These are phyloP conservation scores for Fusarium tanahbumbuense DNA, from an alignment of 2,329 filamentous ascomycete genomes.

Conservation along the genomic window DNA sequence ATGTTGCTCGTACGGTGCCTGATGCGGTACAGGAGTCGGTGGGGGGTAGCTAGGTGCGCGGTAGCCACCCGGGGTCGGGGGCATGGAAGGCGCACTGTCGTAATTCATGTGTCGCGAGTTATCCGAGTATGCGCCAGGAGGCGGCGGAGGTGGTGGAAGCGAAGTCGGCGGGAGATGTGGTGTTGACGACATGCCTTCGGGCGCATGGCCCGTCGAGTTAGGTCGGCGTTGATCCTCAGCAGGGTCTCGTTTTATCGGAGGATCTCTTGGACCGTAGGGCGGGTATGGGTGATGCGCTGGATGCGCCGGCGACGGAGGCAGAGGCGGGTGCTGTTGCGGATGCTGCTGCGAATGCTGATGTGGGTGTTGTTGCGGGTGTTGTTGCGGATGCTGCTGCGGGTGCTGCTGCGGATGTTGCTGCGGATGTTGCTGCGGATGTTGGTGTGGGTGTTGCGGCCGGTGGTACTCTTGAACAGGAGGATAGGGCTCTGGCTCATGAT, in stretches of 20 bases:
- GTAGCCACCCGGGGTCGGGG: conserved; percentile 59
- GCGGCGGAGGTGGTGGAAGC: conserved; percentile 47
- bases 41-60: conserved; percentile 57
- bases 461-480: conserved; percentile 67
- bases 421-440: conserved; percentile 21
- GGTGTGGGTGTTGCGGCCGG: conserved; percentile 45
- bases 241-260: conserved; percentile 68
- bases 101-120: conserved; percentile 65
- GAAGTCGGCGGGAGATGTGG: conserved; percentile 49
- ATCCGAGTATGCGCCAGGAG: conserved; percentile 56
- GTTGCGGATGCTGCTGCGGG: conserved; percentile 41
- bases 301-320: conserved; percentile 56
- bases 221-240: conserved; percentile 64
- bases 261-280: conserved; percentile 61
- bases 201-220: conserved; percentile 63
- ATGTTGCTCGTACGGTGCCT: conserved; percentile 54
- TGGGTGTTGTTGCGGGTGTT: conserved; percentile 49
- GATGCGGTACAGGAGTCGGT: conserved; percentile 55
- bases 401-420: conserved; percentile 49
- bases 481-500: conserved; percentile 67
- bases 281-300: conserved; percentile 56
- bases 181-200: conserved; percentile 50
- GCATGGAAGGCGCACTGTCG: conserved; percentile 60
- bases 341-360: conserved; percentile 33
- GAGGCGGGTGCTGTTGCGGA: conserved; percentile 36